phyloP scores from a whole-genome alignment of 352 stramenopile species.

The Plasmopara muralis region DNA sequence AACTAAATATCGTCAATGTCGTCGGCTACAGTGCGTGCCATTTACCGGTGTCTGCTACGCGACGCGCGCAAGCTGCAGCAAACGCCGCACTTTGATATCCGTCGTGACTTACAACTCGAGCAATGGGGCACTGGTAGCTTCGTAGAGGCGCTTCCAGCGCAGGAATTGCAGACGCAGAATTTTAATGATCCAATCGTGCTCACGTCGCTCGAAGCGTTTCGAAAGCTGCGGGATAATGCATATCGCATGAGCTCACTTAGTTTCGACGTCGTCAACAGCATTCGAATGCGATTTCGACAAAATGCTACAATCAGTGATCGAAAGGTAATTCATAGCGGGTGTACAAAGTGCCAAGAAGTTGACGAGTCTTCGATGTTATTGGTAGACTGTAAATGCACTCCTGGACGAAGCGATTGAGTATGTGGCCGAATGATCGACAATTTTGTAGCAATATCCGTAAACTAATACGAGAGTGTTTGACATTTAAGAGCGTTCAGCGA shows the following conservation, averaged over 20 bases:
- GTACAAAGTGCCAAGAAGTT: not conserved
- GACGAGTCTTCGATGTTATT: not conserved
- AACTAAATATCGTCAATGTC: not conserved
- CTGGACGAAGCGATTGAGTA: slow-evolving; percentile 68
- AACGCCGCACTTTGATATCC: slow-evolving; percentile 56
- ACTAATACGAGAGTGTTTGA: not conserved
- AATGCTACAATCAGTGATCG: slow-evolving; percentile 30
- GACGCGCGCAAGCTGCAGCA: slow-evolving; percentile 48
- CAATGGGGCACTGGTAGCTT: slow-evolving; percentile 59
- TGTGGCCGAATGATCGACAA: not conserved
- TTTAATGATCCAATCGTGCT: slow-evolving; percentile 18
- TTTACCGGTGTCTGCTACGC: slow-evolving; percentile 66
- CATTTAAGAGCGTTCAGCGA: slow-evolving; percentile 44
- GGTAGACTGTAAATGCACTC: slow-evolving; percentile 35
- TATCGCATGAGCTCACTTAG: slow-evolving; percentile 23
- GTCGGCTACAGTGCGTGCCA: slow-evolving; percentile 34
- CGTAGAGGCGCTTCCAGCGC: slow-evolving; percentile 20
- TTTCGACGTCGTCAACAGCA: slow-evolving; percentile 31
- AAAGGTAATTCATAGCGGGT: slow-evolving; percentile 22
- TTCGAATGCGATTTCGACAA: slow-evolving; percentile 40
- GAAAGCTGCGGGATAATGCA: slow-evolving; percentile 30
- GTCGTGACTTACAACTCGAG: slow-evolving; percentile 43
- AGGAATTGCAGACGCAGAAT: slow-evolving; percentile 5
- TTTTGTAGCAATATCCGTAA: not conserved
- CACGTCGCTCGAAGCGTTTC: slow-evolving; percentile 38